Percentiles rank a stretch among this genome's conserved stretches.
Evolutionary conservation across 225 moss, liverwort and hornwort genomes (phyloP).

Genomic region (Takakia lepidozioides): DNA sequence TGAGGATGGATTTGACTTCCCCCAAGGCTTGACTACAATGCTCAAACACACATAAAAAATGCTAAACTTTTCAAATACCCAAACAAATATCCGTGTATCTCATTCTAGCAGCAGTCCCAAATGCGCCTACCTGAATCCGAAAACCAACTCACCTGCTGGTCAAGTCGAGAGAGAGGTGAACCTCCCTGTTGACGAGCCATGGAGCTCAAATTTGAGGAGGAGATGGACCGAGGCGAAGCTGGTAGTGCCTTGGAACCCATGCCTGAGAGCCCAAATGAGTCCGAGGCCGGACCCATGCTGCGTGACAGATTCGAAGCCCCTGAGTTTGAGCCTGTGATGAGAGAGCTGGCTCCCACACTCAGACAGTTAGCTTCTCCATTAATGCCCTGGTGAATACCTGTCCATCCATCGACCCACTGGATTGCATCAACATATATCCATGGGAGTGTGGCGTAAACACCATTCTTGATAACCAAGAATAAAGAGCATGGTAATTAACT

Average conservation of each 20-base stretch:
- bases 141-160: slow-evolving; percentile 40
- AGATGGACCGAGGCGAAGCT: slow-evolving; percentile 47
- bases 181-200: slow-evolving; percentile 45
- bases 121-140: background rate
- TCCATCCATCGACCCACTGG: too few relatives aligned
- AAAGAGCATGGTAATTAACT: too few relatives aligned
- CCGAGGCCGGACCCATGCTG: slow-evolving; percentile 21
- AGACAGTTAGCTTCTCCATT: slow-evolving; percentile 18
- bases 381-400: slow-evolving; percentile 30
- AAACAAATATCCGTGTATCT: too few relatives aligned
- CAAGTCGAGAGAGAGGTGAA: slow-evolving; percentile 37
- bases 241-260: slow-evolving; percentile 52
- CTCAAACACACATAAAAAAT: background rate
- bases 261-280: slow-evolving; percentile 40
- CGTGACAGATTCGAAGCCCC: slow-evolving; percentile 40
- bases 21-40: background rate
- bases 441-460: too few relatives aligned
- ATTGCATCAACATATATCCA: too few relatives aligned
- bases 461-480: too few relatives aligned
- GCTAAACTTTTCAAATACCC: background rate
- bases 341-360: slow-evolving; percentile 21
- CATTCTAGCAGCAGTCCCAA: background rate
- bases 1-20: background rate
- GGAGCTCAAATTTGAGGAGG: slow-evolving; percentile 40
- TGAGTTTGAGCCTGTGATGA: slow-evolving; percentile 33